Percentiles rank a stretch among this genome's conserved stretches.
These are phyloP conservation scores for Quercus phellos DNA, from an alignment of 331 rosid species.

Conservation along the genomic window DNA sequence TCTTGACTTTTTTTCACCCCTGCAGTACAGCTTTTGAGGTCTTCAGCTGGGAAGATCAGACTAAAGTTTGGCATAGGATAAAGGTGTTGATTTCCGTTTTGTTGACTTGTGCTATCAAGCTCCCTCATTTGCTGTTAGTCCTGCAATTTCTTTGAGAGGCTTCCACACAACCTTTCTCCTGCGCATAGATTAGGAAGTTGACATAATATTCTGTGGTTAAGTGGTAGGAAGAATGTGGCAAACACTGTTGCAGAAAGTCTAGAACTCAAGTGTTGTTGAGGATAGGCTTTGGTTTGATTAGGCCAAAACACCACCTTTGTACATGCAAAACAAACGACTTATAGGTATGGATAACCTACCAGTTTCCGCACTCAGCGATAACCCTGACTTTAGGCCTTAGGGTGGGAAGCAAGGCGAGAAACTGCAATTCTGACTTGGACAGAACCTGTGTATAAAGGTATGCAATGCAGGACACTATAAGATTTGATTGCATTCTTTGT, in stretches of 20 bases:
- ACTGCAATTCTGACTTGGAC: slow-evolving; percentile 87
- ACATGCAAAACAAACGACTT: neutral
- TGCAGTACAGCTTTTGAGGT: slow-evolving; percentile 7
- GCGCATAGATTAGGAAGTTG: neutral
- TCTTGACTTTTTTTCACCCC: too few relatives aligned
- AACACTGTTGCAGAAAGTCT: neutral
- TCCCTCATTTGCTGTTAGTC: slow-evolving; percentile 42
- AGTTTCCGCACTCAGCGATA: slow-evolving; percentile 92
- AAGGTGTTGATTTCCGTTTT: neutral
- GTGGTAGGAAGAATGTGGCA: neutral
- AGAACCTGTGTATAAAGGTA: slow-evolving; percentile 49
- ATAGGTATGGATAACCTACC: slow-evolving; percentile 37
- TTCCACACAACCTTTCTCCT: slow-evolving; percentile 90
- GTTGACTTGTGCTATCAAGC: slow-evolving; percentile 14
- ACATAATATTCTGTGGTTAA: neutral
- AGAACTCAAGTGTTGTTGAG: neutral
- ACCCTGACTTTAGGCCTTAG: slow-evolving; percentile 91
- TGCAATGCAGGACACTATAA: neutral
- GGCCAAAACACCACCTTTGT: neutral
- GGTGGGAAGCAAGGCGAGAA: slow-evolving; percentile 78
- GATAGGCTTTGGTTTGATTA: neutral
- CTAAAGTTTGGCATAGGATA: neutral
- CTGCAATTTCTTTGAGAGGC: slow-evolving; percentile 78
- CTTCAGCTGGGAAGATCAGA: neutral
- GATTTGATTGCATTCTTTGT: too few relatives aligned